A percentile compares a stretch with the other conserved stretches of the same genome.
These are phyloP conservation scores for Colletotrichum lupini DNA, from an alignment of 2,329 filamentous ascomycete species.

Conservation along the genomic window DNA sequence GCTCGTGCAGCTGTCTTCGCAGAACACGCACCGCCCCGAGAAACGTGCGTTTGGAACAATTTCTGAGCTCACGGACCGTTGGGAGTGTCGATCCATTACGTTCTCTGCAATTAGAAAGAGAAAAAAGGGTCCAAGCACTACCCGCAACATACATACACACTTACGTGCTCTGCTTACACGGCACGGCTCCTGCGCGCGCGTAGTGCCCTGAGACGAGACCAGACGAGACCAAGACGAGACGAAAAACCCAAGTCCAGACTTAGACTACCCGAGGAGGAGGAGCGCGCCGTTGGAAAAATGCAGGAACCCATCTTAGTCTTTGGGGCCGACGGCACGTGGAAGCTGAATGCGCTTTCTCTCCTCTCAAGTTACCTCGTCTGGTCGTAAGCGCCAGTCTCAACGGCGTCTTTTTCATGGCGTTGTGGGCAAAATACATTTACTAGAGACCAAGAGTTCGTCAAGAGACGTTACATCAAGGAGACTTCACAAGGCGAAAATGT, in stretches of 20 bases:
- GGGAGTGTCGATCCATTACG: background rate
- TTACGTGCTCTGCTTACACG: background rate
- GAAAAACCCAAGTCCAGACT: background rate
- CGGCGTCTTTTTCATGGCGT: background rate
- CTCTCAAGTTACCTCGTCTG: too few species aligned
- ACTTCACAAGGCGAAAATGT: background rate
- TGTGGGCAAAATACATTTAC: background rate
- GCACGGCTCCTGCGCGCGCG: background rate
- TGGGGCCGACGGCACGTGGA: constrained; percentile 3
- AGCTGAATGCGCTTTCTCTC: background rate
- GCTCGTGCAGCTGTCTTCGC: background rate
- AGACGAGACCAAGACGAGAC: background rate
- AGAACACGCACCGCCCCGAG: background rate
- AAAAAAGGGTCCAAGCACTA: too few species aligned
- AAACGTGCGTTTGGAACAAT: background rate
- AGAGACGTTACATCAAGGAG: background rate
- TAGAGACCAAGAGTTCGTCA: background rate
- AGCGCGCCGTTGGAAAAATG: constrained; percentile 1
- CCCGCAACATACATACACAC: too few species aligned
- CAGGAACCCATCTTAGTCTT: constrained; percentile 1
- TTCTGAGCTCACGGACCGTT: background rate
- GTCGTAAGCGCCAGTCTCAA: background rate
- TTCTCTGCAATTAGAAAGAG: background rate
- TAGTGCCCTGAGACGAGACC: background rate
- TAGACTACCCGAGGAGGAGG: background rate